Percentiles rank a stretch among this genome's conserved stretches.
phyloP scores from a whole-genome alignment of 805 yeast species.

The Suhomyces kilbournensis region DNA sequence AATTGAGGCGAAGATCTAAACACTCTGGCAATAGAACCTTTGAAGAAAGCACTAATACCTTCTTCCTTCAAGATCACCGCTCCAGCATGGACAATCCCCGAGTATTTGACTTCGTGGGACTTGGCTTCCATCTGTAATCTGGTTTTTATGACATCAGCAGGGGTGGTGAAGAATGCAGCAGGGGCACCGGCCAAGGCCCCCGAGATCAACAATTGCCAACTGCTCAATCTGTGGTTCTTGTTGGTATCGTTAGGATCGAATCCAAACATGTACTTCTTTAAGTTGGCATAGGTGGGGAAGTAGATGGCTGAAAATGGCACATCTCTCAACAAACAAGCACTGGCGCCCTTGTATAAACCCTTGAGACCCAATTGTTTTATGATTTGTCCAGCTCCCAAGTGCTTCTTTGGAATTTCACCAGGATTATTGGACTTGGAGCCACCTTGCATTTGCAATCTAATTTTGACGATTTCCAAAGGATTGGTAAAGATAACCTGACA shows the following conservation, averaged over 20 bases:
- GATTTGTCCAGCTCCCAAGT: constrained; percentile 62
- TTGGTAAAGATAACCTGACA: constrained; percentile 96
- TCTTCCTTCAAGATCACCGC: constrained; percentile 74
- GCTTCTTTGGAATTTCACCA: constrained; percentile 42
- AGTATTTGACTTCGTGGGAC: constrained; percentile 72
- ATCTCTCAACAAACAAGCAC: constrained; percentile 89
- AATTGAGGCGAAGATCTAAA: constrained; percentile 96
- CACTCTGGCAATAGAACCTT: constrained; percentile 95
- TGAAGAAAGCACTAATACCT: constrained; percentile 82
- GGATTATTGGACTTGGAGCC: constrained; percentile 42
- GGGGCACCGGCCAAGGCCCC: constrained; percentile 99
- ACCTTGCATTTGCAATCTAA: constrained; percentile 92
- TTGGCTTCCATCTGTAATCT: constrained; percentile 84
- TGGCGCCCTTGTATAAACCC: constrained; percentile 89
- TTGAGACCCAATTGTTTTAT: constrained; percentile 73
- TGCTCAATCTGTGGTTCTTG: constrained; percentile 57
- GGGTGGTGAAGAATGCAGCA: constrained; percentile 94
- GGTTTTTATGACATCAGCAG: constrained; percentile 95
- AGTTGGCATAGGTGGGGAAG: constrained; percentile 94
- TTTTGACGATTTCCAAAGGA: constrained; percentile 93
- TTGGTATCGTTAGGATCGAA: constrained; percentile 71
- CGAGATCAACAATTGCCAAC: constrained; percentile 79
- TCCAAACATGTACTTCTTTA: constrained; percentile 76
- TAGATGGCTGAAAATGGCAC: constrained; percentile 96
- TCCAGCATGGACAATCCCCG: constrained; percentile 76